A percentile compares a stretch with the other conserved stretches of the same genome.
phyloP scores from a whole-genome alignment of 139 green algal genomes.

The Haematococcus lacustris region DNA sequence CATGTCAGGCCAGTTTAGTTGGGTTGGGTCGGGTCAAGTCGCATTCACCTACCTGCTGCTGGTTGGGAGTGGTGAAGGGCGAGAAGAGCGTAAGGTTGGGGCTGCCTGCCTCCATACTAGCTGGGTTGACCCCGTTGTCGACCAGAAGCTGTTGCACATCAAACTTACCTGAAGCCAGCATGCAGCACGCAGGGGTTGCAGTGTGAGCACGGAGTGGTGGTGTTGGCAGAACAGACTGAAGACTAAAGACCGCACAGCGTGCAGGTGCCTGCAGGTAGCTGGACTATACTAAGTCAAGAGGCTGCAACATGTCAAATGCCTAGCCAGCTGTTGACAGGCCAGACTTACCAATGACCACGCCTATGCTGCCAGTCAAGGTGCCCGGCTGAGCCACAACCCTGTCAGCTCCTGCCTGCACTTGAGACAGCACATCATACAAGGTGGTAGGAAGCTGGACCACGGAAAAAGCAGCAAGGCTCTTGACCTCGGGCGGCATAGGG shows the following conservation, averaged over 20 bases:
- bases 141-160: slow-evolving; percentile 6
- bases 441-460: no score
- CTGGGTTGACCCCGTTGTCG: slow-evolving; percentile 20
- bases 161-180: slow-evolving; percentile 14
- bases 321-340: no score
- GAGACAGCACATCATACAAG: not conserved
- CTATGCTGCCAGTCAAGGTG: slow-evolving; percentile 88
- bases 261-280: not conserved
- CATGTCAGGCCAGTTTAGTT: not conserved
- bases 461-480: no score
- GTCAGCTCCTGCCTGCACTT: slow-evolving; percentile 17
- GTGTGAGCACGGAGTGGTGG: not conserved
- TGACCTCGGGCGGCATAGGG: no score
- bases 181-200: no score
- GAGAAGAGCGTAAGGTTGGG: slow-evolving; percentile 35
- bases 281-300: no score
- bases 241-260: not conserved
- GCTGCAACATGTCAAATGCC: no score
- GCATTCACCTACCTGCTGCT: slow-evolving; percentile 1
- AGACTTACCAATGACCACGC: slow-evolving; percentile 73
- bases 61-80: slow-evolving; percentile 18
- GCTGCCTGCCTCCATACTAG: slow-evolving; percentile 6
- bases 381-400: slow-evolving; percentile 76
- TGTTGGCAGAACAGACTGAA: not conserved
- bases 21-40: not conserved